Percentiles rank a stretch among this genome's conserved stretches.
Evolutionary conservation across 257 asterid genomes (phyloP).

Genomic region (Ilex aquifolium): DNA sequence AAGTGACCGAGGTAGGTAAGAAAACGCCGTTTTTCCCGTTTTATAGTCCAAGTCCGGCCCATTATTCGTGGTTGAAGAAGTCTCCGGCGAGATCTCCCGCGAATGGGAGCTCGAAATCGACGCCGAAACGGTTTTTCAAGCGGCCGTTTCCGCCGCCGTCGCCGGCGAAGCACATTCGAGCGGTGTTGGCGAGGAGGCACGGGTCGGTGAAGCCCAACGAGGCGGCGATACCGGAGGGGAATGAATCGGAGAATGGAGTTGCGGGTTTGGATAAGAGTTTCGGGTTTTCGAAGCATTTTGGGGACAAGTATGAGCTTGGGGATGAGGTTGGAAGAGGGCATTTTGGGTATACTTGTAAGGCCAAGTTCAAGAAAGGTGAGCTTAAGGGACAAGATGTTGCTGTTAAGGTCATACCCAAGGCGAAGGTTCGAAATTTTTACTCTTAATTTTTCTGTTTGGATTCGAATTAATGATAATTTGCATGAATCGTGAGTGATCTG

Average conservation of each 20-base stretch:
- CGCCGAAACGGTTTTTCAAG: constrained; percentile 74
- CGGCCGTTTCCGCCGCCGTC: constrained; percentile 93
- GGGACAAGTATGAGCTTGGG: constrained; percentile 75
- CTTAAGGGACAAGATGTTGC: constrained; percentile 80
- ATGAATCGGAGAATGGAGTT: constrained; percentile 35
- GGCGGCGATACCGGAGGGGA: constrained; percentile 59
- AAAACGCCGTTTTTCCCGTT: constrained; percentile 85
- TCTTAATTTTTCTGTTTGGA: too few relatives aligned
- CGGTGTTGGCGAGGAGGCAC: constrained; percentile 75
- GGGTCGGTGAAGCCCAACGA: constrained; percentile 77
- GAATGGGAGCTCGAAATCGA: constrained; percentile 27
- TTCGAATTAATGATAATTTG: too few relatives aligned
- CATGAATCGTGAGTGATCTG: too few relatives aligned
- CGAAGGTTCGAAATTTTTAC: constrained; percentile 48
- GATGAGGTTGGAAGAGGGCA: constrained; percentile 95
- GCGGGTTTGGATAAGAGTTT: constrained; percentile 70
- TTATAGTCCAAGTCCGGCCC: constrained; percentile 95
- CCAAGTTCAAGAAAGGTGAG: constrained; percentile 81
- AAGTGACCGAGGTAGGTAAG: constrained; percentile 37
- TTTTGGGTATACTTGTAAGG: constrained; percentile 90
- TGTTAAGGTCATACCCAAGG: constrained; percentile 85
- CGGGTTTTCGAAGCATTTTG: constrained; percentile 76
- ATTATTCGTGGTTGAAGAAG: constrained; percentile 67
- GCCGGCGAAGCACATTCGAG: constrained; percentile 90
- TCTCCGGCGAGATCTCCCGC: constrained; percentile 82